Evolutionary conservation across 1,139 yeast species (phyloP).

Genomic region (Lodderomyces parapsilosis): DNA sequence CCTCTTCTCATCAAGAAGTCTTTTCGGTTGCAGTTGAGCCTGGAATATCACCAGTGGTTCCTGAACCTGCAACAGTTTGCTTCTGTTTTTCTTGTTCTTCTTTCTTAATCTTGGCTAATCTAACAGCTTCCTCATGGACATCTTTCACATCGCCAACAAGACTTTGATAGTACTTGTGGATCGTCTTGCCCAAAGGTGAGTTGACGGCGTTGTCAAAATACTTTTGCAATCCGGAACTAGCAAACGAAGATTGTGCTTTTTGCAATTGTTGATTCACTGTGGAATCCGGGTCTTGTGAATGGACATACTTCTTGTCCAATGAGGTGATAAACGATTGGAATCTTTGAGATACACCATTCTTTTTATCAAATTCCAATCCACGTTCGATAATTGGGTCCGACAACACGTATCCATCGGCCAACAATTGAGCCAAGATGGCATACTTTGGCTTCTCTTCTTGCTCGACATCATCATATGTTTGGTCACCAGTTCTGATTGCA

Average conservation of each 20-base stretch:
- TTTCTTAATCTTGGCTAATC: slow-evolving; percentile 63
- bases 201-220: slow-evolving; percentile 36
- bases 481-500: slow-evolving; percentile 15
- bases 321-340: slow-evolving; percentile 13
- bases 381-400: slow-evolving; percentile 61
- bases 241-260: slow-evolving; percentile 16
- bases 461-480: slow-evolving; percentile 43
- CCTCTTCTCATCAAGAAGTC: neutral
- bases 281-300: neutral
- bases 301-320: neutral
- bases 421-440: slow-evolving; percentile 72
- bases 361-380: slow-evolving; percentile 61
- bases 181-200: slow-evolving; percentile 37
- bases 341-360: slow-evolving; percentile 56
- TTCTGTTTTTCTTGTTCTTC: slow-evolving; percentile 5
- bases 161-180: slow-evolving; percentile 31
- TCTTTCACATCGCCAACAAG: slow-evolving; percentile 53
- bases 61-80: neutral
- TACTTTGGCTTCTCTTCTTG: slow-evolving; percentile 81
- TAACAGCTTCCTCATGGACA: slow-evolving; percentile 70
- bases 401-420: slow-evolving; percentile 68
- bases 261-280: neutral
- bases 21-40: neutral
- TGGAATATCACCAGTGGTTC: neutral
- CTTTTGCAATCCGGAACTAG: slow-evolving; percentile 17